These are phyloP conservation scores for Chlorella sp. DNA, from an alignment of 139 green algal species.

Conservation along the genomic window DNA sequence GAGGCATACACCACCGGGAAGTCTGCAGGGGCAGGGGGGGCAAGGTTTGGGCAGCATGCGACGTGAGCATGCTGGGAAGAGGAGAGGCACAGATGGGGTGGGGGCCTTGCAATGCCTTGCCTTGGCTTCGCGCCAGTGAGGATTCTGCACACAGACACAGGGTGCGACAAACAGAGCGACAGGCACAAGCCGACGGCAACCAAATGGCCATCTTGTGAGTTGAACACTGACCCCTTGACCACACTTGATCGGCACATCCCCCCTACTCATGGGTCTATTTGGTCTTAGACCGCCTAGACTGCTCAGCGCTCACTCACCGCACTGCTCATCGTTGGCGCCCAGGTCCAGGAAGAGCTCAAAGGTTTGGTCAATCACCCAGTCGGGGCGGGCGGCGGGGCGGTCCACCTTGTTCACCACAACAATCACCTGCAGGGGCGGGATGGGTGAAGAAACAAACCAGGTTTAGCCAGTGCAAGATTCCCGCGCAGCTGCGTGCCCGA, in stretches of 20 bases:
- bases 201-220: no score
- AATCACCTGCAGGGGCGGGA: conserved; percentile 65
- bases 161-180: neutral
- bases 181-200: neutral
- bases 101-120: no score
- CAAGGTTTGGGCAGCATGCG: neutral
- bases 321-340: conserved; percentile 94
- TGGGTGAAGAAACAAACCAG: neutral
- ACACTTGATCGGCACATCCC: no score
- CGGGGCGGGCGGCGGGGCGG: conserved; percentile 73
- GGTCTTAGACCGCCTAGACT: no score
- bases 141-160: neutral
- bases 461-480: no score
- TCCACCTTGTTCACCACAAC: conserved; percentile 99
- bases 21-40: conserved; percentile 24
- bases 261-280: no score
- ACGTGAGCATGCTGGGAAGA: neutral
- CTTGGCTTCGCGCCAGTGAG: no score
- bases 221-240: no score
- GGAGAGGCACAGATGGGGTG: neutral
- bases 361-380: conserved; percentile 90
- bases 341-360: conserved; percentile 99
- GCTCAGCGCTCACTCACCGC: conserved; percentile 59
- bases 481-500: no score
- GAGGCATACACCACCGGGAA: conserved; percentile 92